Conservation (phyloP, 2,329 filamentous ascomycete genomes). For the Paraconiothyrium brasiliense region DNA sequence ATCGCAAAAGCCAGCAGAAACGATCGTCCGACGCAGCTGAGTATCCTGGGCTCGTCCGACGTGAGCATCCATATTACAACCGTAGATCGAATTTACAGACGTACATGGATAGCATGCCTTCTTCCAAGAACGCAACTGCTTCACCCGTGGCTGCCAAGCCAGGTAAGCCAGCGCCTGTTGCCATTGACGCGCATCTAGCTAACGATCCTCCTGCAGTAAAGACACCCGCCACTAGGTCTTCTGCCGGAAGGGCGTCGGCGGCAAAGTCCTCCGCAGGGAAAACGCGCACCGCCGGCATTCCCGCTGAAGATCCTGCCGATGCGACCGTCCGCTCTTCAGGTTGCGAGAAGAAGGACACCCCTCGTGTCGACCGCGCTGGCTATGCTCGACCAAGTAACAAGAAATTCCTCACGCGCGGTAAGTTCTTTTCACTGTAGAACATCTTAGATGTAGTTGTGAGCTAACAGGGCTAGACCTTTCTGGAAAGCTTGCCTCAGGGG, state of each 20-base stretch:
- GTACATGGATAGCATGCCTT: not conserved
- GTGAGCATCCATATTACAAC: not conserved
- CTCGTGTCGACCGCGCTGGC: conserved; percentile 2
- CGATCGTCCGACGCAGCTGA: not conserved
- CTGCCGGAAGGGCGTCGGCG: not conserved
- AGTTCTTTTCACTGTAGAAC: not conserved
- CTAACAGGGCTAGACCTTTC: not conserved
- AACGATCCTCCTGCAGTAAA: not conserved
- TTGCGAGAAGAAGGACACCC: not conserved
- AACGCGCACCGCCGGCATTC: not conserved
- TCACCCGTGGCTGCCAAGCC: not conserved
- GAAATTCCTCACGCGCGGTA: not conserved
- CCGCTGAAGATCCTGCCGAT: no score
- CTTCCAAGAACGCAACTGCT: not conserved
- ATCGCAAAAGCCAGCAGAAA: not conserved
- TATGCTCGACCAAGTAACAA: not conserved
- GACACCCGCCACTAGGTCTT: not conserved
- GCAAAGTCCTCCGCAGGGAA: not conserved
- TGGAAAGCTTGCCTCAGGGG: not conserved
- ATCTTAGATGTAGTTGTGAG: not conserved
- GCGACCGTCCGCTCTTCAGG: not conserved
- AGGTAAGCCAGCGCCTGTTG: not conserved
- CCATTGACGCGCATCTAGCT: not conserved
- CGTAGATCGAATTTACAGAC: not conserved
- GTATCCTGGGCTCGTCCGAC: not conserved